Evolutionary conservation across 768 basidiomycete species (phyloP).

Genomic region (Pisolithus orientalis): DNA sequence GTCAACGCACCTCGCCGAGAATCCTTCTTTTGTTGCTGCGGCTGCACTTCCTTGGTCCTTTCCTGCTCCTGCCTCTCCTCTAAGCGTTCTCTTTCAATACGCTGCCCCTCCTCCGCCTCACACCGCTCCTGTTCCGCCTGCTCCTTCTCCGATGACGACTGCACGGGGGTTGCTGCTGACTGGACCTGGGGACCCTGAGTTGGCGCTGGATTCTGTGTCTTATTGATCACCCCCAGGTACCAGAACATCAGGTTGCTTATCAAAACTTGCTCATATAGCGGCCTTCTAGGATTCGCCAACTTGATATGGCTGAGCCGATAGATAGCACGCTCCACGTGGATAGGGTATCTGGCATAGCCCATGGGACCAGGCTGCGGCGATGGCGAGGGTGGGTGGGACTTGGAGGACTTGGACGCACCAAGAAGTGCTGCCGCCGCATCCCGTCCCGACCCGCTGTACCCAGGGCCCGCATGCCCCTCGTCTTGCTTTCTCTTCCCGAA

Average conservation of each 20-base stretch:
- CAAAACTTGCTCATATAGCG: constrained; percentile 93
- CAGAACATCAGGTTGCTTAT: constrained; percentile 98
- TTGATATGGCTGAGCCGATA: constrained; percentile 98
- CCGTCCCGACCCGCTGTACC: constrained; percentile 51
- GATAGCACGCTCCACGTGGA: constrained; percentile 97
- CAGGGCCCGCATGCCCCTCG: constrained; percentile 40
- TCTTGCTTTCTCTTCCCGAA: constrained; percentile 88
- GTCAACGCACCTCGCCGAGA: constrained; percentile 54
- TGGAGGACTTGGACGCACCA: constrained; percentile 77
- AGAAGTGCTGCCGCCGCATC: constrained; percentile 85
- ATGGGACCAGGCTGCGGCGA: constrained; percentile 43
- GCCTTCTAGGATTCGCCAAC: constrained; percentile 92
- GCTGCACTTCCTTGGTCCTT: constrained; percentile 16
- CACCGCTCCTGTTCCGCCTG: constrained; percentile 30
- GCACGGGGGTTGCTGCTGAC: constrained; percentile 16
- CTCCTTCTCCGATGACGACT: constrained; percentile 29
- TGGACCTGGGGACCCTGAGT: constrained; percentile 28
- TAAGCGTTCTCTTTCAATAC: constrained; percentile 35
- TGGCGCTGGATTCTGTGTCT: constrained; percentile 53
- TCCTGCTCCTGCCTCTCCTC: constrained; percentile 45
- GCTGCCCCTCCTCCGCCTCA: constrained; percentile 35
- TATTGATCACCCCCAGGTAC: constrained; percentile 98
- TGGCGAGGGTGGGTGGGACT: constrained; percentile 52
- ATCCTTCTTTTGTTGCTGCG: constrained; percentile 35
- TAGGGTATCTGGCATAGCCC: constrained; percentile 81